phyloP scores from a whole-genome alignment of 2,329 filamentous ascomycete species.

The Phialophora expanda region DNA sequence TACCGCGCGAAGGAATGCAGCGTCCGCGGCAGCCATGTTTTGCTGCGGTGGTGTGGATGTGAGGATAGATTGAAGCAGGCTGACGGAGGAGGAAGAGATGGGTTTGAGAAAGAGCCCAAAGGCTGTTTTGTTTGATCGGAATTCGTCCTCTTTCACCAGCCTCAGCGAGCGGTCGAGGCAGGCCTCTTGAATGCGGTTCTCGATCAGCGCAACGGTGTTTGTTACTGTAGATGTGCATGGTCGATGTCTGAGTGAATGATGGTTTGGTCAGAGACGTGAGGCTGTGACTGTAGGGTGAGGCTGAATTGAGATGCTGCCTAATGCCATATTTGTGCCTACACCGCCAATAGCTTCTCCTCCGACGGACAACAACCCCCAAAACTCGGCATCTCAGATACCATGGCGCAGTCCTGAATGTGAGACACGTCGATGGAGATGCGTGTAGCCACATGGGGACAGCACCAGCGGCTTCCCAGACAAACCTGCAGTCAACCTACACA shows the following conservation, averaged over 20 bases:
- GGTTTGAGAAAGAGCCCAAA: background rate
- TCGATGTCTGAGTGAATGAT: background rate
- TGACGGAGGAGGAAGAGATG: background rate
- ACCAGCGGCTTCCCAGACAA: background rate
- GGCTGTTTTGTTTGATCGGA: background rate
- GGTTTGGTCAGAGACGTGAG: background rate
- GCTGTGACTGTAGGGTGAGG: conserved; percentile 1
- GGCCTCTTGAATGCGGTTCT: background rate
- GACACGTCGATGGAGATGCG: background rate
- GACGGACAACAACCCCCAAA: background rate
- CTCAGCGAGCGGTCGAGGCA: background rate
- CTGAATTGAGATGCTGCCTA: conserved; percentile 8
- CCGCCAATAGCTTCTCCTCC: background rate
- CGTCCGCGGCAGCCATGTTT: background rate
- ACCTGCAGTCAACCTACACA: background rate
- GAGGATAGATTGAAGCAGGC: background rate
- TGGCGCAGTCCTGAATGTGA: background rate
- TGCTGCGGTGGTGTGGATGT: background rate
- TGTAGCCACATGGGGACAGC: background rate
- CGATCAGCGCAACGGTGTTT: background rate
- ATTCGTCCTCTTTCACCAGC: background rate
- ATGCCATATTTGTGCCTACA: background rate
- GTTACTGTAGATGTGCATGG: background rate
- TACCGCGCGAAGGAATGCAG: conserved; percentile 26
- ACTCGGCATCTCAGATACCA: background rate